Evolutionary conservation across 148 eudicot genomes (phyloP), one percentile per base, ranked within the genome.

Genomic region (Persicaria maculosa): DNA sequence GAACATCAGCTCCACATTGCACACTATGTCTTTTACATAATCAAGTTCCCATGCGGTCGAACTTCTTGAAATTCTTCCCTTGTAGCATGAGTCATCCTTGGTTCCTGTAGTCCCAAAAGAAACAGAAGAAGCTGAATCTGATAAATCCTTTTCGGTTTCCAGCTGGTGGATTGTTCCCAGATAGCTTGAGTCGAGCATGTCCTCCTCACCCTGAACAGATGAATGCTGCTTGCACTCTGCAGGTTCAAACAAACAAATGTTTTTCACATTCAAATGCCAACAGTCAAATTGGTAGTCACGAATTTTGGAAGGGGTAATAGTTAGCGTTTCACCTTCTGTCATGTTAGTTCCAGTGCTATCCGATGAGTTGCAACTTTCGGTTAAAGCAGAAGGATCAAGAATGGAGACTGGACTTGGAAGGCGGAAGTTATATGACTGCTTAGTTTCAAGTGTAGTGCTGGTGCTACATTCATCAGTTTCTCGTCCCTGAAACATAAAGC

Each of bases 111-210:
- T 57, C 59, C 57, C 79, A 14, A 79, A 53, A 68, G 82, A 83
- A 74, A 84, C 77, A 5, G 92, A 95, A 47, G 91, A 90, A 74
- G 97, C 97, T 16, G 99, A 92, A 79, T 96, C 99, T 79, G 88
- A 85, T 68, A 85, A 80, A 53, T 96, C 99, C 67, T 87, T 71
- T 59, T 95, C 93, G 10, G 74, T 72, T 67, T 86, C 91, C 80
- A 75, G 54, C 10, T 74, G 22, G 71, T 74, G 75, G 64, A 64
- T 65, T 73, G 72, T 88, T 71, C 75, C 83, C 16, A 69, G 79
- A 75, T 84, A 79, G 65, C 72, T 74, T 36, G 68, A 71, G 68
- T 79, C 80, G 61, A 69, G 31, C n/a, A 80, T 48, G 4, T 44
- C 79, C 81, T 86, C 87, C 50, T 62, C 86, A 22, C 87, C 91